Base-by-base conservation (phyloP, 78 protist species). In the Chrysochromulina tobinii region DNA sequence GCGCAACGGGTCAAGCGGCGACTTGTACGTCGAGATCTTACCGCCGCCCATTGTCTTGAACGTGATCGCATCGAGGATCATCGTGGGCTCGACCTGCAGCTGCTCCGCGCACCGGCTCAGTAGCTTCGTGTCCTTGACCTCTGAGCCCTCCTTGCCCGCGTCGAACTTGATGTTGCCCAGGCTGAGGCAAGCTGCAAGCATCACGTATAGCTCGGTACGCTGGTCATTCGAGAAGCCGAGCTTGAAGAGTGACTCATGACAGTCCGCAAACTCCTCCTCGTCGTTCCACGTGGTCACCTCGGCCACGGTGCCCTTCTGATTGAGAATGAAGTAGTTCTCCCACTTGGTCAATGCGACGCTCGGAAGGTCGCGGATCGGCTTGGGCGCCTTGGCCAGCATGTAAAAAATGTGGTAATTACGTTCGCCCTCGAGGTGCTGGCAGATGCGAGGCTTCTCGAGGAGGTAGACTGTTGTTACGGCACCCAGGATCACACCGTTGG, bases 331-430 rank as follows among this genome's bases (percentile, higher is more conserved):
- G 77, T 68, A 68, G 53, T 68, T 50, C 50, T 68, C 50, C 77
- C 77, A 68, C 12, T n/a, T 68, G 20, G 23, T 17, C 68, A 89
- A 67, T 7, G 48, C 58, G 20, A 21, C 21, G 57, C 2, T 0
- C 38, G 38, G 38, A 38, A 38, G 38, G 23, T 25, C 72, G 25
- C 69, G 38, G 50, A 15, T 57, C 21, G 23, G 7, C 53, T 2
- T 20, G 27, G 53, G 51, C 55, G 83, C 83, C 18, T 48, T 48
- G 83, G 27, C 15, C n/a, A 94, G 38, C 38, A 98, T 88, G 96
- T 98, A 98, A 94, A 98, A 98, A 75, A 96, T 94, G 94, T 98
- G 99, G 89, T 94, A 98, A 88, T 86, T 91, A 20, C 99, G 94
- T 91, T 99, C 99, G 38, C 94, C 93, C n/a, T 81, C 54, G 1